Base-by-base conservation (phyloP, 2,329 filamentous ascomycete genomes). In the Penicillium expansum region DNA sequence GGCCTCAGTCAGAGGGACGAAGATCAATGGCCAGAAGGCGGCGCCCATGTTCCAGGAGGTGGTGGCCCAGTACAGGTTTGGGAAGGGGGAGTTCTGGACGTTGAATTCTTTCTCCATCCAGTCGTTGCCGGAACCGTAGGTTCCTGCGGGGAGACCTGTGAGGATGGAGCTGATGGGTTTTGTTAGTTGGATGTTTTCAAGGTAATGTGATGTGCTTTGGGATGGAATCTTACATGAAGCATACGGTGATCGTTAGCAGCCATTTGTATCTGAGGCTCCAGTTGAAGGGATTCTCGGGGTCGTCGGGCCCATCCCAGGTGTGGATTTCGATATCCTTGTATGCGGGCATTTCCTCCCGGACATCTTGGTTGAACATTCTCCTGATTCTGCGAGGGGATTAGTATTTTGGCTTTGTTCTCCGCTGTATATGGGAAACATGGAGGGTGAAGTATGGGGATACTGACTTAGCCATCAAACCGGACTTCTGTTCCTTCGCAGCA, bases 231-330 rank as follows among this genome's bases (percentile, higher is more conserved):
- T 38, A 71, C 69, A 78, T 76, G 60, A 76, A 74, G 50, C 75
- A 77, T 9, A 76, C 69, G 7, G 76, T 71, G 14, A 78, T 62
- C 0, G 75, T 77, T 24, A 75, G 61, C n/a, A 70, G 61, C 73
- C 76, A 77, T 68, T 77, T 78, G 47, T 76, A 76, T 5, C 57
- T 53, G 1, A 44, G 48, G 7, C 67, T 63, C 72, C 75, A 78
- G 53, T 78, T 78, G 68, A 77, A 77, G 3, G 69, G 69, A 29
- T 59, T 59, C 39, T 59, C 55, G 1, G 57, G 55, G 16, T 71
- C 69, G 51, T 67, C 52, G 9, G 61, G 62, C 0, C 68, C 68
- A 49, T 69, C 44, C 69, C 68, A 71, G 7, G 59, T 61, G 47
- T 70, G 69, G 9, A 70, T 59, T 52, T 69, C 64, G 9, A 59